Percentiles rank a stretch among this genome's conserved stretches.
phyloP scores from a whole-genome alignment of 306 rosid species.

The Rosa persica region DNA sequence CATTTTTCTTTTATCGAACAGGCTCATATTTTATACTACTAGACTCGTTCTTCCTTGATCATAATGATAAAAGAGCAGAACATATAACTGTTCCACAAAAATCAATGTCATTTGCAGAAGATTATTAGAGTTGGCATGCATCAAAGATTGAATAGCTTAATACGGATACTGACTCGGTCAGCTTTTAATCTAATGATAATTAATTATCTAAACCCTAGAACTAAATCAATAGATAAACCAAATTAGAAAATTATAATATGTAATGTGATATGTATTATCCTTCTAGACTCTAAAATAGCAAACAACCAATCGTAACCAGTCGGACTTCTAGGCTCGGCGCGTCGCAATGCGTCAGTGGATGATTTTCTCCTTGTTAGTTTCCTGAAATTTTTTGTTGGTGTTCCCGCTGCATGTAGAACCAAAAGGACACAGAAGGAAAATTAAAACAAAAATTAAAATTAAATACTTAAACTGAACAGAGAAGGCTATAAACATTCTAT shows the following conservation, averaged over 20 bases:
- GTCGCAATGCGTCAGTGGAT: constrained; percentile 20
- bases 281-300: neutral
- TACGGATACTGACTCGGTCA: neutral
- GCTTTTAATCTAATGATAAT: neutral
- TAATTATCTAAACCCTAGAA: neutral
- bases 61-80: too few relatives aligned
- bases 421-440: neutral
- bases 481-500: too few relatives aligned
- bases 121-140: neutral
- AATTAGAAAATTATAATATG: neutral
- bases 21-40: neutral
- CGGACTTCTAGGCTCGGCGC: constrained; percentile 45
- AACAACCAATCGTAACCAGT: constrained; percentile 60
- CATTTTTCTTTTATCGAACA: neutral
- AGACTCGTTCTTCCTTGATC: neutral
- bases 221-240: neutral
- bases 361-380: constrained; percentile 60
- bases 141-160: neutral
- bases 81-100: neutral
- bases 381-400: constrained; percentile 52
- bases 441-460: too few relatives aligned
- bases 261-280: neutral
- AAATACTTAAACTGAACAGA: neutral
- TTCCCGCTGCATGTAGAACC: constrained; percentile 47
- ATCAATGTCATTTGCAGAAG: neutral